Evolutionary conservation across 139 green algal genomes (phyloP).

Genomic region (Tetraselmis chui): DNA sequence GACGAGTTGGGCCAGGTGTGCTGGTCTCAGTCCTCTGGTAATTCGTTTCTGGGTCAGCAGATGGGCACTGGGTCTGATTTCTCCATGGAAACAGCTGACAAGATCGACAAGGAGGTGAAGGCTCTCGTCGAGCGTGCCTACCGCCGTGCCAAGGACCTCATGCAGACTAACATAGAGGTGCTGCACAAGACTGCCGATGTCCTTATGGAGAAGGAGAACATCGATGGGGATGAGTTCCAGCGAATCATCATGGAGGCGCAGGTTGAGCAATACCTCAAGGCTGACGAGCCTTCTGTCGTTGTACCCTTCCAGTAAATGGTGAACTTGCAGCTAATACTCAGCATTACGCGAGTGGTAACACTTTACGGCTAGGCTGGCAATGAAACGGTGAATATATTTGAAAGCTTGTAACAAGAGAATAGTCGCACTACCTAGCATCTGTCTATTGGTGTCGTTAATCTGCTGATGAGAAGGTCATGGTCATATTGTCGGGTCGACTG

Average conservation of each 20-base stretch:
- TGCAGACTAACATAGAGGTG: conserved; percentile 85
- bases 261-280: conserved; percentile 86
- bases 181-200: conserved; percentile 85
- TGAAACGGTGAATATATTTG: no score
- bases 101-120: conserved; percentile 89
- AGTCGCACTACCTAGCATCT: no score
- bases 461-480: no score
- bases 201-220: conserved; percentile 96
- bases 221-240: conserved; percentile 94
- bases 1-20: conserved; percentile 90
- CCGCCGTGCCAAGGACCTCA: conserved; percentile 90
- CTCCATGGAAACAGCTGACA: conserved; percentile 73
- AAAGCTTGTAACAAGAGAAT: no score
- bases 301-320: conserved; percentile 4
- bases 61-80: conserved; percentile 81
- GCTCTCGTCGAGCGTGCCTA: conserved; percentile 91
- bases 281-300: conserved; percentile 47
- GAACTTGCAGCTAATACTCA: no score
- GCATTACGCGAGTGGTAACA: no score
- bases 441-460: no score
- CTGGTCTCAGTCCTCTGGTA: conserved; percentile 44
- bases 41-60: conserved; percentile 79
- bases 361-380: no score
- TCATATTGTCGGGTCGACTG: no score
- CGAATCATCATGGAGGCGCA: conserved; percentile 77